These are phyloP conservation scores for Tylopilus sp. DNA, from an alignment of 1,284 basidiomycete species.

Conservation along the genomic window DNA sequence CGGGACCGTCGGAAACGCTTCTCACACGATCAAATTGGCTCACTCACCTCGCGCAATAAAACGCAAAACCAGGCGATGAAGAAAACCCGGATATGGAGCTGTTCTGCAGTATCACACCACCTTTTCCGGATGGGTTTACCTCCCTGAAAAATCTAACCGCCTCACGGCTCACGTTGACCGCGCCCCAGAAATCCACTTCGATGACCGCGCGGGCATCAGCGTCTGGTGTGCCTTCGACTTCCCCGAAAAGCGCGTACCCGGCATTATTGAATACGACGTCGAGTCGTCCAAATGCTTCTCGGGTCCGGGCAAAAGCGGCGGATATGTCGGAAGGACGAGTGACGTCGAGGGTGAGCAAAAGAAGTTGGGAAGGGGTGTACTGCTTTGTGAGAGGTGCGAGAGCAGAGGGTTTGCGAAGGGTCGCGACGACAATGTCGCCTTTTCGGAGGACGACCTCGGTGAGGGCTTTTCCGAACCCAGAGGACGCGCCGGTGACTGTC, in stretches of 20 bases:
- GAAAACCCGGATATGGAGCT: slow-evolving; percentile 17
- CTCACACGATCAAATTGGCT: background rate
- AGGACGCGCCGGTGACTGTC: slow-evolving; percentile 36
- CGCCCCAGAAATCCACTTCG: slow-evolving; percentile 19
- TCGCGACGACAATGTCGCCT: slow-evolving; percentile 35
- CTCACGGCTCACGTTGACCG: slow-evolving; percentile 7
- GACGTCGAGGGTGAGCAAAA: slow-evolving; percentile 18
- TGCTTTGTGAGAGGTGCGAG: slow-evolving; percentile 22
- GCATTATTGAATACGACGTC: slow-evolving; percentile 27
- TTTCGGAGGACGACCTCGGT: slow-evolving; percentile 28
- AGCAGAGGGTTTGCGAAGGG: slow-evolving; percentile 29
- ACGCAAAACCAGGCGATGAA: slow-evolving; percentile 4
- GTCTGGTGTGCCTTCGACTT: slow-evolving; percentile 14
- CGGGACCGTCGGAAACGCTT: background rate
- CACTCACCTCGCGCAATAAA: slow-evolving; percentile 14
- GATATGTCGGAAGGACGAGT: slow-evolving; percentile 14
- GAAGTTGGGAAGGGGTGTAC: slow-evolving; percentile 12
- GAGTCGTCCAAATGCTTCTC: slow-evolving; percentile 12
- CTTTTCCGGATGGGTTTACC: slow-evolving; percentile 12
- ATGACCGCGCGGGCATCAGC: slow-evolving; percentile 12
- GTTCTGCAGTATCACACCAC: slow-evolving; percentile 16
- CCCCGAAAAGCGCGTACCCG: slow-evolving; percentile 8
- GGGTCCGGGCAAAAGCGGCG: slow-evolving; percentile 11
- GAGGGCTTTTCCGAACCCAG: slow-evolving; percentile 33
- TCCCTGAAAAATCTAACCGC: slow-evolving; percentile 19